Evolutionary conservation across 345 rosid species (phyloP), one percentile per base, ranked within the genome.

Genomic region (Gossypium longicalyx): DNA sequence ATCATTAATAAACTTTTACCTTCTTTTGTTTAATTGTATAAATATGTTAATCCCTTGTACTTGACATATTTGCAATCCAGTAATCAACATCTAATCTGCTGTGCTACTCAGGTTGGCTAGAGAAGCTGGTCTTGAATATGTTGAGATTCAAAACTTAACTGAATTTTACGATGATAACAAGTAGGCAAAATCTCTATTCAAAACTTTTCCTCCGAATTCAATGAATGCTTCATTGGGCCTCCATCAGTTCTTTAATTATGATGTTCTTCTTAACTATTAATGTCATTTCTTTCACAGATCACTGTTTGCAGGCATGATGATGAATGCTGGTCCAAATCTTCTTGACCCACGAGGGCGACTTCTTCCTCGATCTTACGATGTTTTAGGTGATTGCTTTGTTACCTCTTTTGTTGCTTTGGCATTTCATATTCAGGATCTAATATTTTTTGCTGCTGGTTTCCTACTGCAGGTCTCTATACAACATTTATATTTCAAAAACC

Each of bases 111-210:
- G 99, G 86, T 89, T 95, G 88, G 97, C 98, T 7, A 81, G 96
- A 79, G 98, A 95, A 84, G 96, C 98, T 83, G 97, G 98, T 78
- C 88, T 95, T 71, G 99, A 93, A 75, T 95, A 91, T 66, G 87
- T 95, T 56, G 99, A 95, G 85, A 93, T 95, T 84, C 99, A 95
- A 78, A 95, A 86, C 75, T 83, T 93, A 75, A 93, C 93, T 1
- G 98, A 95, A 75, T 95, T 93, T 78, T 91, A 91, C 20, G 99
- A 95, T 74, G 99, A 95, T 80, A 86, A 95, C 86, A 89, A 87
- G 99, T 95, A 77, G 2, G 38, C 49, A 63, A 74, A 67, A 22
- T 25, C 47, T 76, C 61, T 43, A 48, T 23, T 23, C 15, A 64
- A 13, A 20, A 61, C 16, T 8, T 48, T 12, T 43, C 52, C 38